phyloP scores from a whole-genome alignment of 257 asterid species.

The Thymus mandschuricus region DNA sequence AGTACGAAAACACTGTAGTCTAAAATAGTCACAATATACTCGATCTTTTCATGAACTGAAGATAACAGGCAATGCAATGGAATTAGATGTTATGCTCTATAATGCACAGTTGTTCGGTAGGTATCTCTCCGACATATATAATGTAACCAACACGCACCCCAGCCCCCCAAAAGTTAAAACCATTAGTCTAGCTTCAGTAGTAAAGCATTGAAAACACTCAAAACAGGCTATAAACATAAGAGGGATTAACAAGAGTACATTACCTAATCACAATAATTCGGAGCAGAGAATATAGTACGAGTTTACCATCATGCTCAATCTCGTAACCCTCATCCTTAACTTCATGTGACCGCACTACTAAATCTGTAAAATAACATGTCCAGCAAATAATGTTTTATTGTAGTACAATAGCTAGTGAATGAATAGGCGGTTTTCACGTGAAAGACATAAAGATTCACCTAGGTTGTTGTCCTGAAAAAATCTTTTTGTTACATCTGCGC shows the following conservation, averaged over 20 bases:
- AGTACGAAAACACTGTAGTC: too few species aligned
- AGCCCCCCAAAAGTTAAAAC: too few species aligned
- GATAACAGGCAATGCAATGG: neutral
- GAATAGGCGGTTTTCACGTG: neutral
- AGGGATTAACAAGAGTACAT: conserved; percentile 24
- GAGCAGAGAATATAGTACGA: conserved; percentile 96
- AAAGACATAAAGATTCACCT: conserved; percentile 47
- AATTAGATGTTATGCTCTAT: too few species aligned
- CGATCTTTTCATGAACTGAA: neutral
- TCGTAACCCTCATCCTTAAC: conserved; percentile 98
- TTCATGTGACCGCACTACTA: conserved; percentile 99
- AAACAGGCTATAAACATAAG: conserved; percentile 26
- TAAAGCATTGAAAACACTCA: conserved; percentile 2
- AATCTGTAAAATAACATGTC: conserved; percentile 53
- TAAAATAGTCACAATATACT: too few species aligned
- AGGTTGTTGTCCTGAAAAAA: conserved; percentile 90
- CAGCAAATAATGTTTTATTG: neutral
- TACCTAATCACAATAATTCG: conserved; percentile 99
- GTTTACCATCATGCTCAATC: conserved; percentile 97
- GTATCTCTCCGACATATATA: too few species aligned
- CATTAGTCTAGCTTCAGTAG: too few species aligned
- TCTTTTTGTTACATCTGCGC: conserved; percentile 84
- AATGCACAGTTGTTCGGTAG: too few species aligned
- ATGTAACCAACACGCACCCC: too few species aligned
- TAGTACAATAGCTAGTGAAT: conserved; percentile 14